Evolutionary conservation across 495 filamentous ascomycete species (phyloP).

Genomic region (Daldinia concentrica): DNA sequence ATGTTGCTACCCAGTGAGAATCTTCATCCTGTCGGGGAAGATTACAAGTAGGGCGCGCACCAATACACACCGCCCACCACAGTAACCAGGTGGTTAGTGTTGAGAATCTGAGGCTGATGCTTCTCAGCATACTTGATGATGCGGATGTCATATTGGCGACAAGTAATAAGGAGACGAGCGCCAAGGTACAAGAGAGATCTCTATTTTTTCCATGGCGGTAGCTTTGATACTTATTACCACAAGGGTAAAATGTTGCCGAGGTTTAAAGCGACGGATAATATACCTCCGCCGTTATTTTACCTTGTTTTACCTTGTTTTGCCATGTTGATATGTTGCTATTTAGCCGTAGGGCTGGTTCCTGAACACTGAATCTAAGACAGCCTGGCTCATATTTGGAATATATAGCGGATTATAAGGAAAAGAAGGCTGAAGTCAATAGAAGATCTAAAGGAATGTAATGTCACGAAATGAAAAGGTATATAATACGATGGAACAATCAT

Average conservation of each 20-base stretch:
- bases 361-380: slow-evolving; percentile 7
- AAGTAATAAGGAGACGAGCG: slow-evolving; percentile 9
- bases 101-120: slow-evolving; percentile 29
- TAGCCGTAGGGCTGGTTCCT: slow-evolving; percentile 44
- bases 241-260: slow-evolving; percentile 4
- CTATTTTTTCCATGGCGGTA: slow-evolving; percentile 10
- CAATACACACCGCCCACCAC: slow-evolving; percentile 31
- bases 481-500: background rate
- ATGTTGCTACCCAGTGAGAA: slow-evolving; percentile 70
- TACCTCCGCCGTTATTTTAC: slow-evolving; percentile 29
- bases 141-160: slow-evolving; percentile 16
- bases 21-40: slow-evolving; percentile 42
- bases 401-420: background rate
- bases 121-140: slow-evolving; percentile 18
- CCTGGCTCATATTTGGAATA: background rate
- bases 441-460: background rate
- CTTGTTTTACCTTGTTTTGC: slow-evolving; percentile 22
- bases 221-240: slow-evolving; percentile 32
- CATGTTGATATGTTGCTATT: slow-evolving; percentile 24
- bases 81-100: slow-evolving; percentile 33
- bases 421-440: slow-evolving; percentile 7
- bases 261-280: slow-evolving; percentile 27
- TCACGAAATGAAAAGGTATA: background rate
- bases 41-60: slow-evolving; percentile 30
- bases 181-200: slow-evolving; percentile 23